Evolutionary conservation across 2,329 filamentous ascomycete species (phyloP), one percentile per base, ranked within the genome.

Genomic region (Pestalotiopsis sp.): DNA sequence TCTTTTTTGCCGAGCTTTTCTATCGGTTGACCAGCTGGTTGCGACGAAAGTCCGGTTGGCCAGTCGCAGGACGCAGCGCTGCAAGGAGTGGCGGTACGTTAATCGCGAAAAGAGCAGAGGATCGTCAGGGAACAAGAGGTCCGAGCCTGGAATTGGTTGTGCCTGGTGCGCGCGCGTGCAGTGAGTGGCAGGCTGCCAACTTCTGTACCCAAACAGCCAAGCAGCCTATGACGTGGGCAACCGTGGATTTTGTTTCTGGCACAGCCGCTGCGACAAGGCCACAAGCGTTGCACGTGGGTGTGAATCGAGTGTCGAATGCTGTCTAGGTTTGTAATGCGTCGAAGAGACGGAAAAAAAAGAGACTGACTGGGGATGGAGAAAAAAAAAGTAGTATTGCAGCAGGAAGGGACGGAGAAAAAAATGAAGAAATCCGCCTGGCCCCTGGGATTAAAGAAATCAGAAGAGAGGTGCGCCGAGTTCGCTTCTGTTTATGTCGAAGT

Each of bases 181-280:
- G 27, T 31, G 27, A 31, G 27, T 31, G 27, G 27, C 27, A 31
- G 23, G 14, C 39, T 66, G 64, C 64, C 56, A 66, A 59, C 64
- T 66, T 39, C 39, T 60, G 56, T 49, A 64, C 11, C 39, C 61
- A 9, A 31, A 5, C n/a, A 39, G 39, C 17, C 25, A 66, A 41
- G 38, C 27, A 66, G 64, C 64, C 64, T 66, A 60, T 66, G 64
- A 66, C 64, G 64, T 66, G 63, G 45, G 63, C 25, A 25, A 25
- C 14, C 45, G 63, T 65, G 45, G n/a, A 31, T 36, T 36, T 45
- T 25, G n/a, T 49, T 45, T 45, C 39, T 45, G 61, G 61, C n/a
- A 52, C 49, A n/a, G 39, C 41, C 17, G 63, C 63, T 66, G 41
- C 45, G 49, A 49, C 49, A 49, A 31, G 49, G 25, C 36, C 17